Evolutionary conservation across 768 basidiomycete species (phyloP).

Genomic region (Cyathus striatus): DNA sequence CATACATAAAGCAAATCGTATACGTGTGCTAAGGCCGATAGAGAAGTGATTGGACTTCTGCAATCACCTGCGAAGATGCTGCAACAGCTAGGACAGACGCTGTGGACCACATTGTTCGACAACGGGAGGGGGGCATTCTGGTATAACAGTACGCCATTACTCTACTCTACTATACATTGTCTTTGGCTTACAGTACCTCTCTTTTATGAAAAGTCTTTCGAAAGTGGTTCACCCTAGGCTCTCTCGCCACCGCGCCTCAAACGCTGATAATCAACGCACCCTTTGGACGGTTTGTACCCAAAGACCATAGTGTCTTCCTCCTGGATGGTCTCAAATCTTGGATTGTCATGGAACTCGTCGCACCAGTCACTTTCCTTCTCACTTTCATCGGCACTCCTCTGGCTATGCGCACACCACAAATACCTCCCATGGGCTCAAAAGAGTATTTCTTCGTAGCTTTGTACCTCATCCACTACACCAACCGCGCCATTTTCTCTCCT

Average conservation of each 20-base stretch:
- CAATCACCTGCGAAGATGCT: no score
- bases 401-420: conserved; percentile 24
- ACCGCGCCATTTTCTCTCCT: conserved; percentile 78
- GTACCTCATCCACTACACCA: conserved; percentile 75
- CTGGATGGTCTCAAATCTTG: conserved; percentile 62
- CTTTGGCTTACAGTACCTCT: not conserved
- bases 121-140: not conserved
- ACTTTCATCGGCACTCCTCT: conserved; percentile 46
- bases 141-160: not conserved
- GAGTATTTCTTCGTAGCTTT: conserved; percentile 48
- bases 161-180: not conserved
- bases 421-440: conserved; percentile 25
- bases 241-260: conserved; percentile 27
- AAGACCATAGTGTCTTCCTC: conserved; percentile 37
- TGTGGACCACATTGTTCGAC: not conserved
- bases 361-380: conserved; percentile 51
- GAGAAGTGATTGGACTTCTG: no score
- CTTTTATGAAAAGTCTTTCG: conserved; percentile 16
- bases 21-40: no score
- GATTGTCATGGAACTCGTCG: conserved; percentile 74
- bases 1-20: no score
- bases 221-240: conserved; percentile 42
- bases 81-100: no score
- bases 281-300: conserved; percentile 72
- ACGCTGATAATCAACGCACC: conserved; percentile 64